A percentile compares a stretch with the other conserved stretches of the same genome.
These are phyloP conservation scores for Metarhizium guizhouense DNA, from an alignment of 2,329 filamentous ascomycete genomes.

Conservation along the genomic window DNA sequence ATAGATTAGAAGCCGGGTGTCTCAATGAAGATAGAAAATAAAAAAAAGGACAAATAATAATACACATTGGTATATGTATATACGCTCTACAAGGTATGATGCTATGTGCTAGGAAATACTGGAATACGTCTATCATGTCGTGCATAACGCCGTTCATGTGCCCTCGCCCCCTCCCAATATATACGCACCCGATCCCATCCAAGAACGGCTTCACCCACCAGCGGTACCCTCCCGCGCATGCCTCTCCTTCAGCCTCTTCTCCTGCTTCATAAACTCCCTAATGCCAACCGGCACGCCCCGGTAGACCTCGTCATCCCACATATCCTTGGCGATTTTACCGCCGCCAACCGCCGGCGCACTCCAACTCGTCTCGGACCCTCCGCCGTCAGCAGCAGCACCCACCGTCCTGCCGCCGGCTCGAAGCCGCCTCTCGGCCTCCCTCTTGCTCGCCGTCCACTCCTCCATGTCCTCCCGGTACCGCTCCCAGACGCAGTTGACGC, in stretches of 20 bases:
- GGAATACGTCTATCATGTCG: background rate
- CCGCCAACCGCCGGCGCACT: slow-evolving; percentile 21
- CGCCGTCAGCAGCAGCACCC: slow-evolving; percentile 76
- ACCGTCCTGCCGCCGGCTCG: slow-evolving; percentile 41
- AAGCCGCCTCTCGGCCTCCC: slow-evolving; percentile 52
- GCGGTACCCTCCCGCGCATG: slow-evolving; percentile 49
- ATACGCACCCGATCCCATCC: background rate
- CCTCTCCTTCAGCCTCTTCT: slow-evolving; percentile 78
- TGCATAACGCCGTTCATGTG: background rate
- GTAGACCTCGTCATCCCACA: slow-evolving; percentile 62
- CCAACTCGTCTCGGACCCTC: slow-evolving; percentile 66
- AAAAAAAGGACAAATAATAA: background rate
- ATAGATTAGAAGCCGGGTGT: slow-evolving; percentile 4
- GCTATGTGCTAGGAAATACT: background rate
- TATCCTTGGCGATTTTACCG: slow-evolving; percentile 38
- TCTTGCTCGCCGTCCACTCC: slow-evolving; percentile 63
- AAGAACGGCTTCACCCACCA: slow-evolving; percentile 25
- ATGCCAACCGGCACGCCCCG: slow-evolving; percentile 83
- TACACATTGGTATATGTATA: background rate
- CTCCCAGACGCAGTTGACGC: slow-evolving; percentile 97
- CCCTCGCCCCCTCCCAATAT: background rate
- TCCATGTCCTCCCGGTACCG: slow-evolving; percentile 85
- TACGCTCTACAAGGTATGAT: background rate
- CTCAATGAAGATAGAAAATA: background rate
- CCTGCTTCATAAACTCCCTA: slow-evolving; percentile 92